A percentile compares a stretch with the other conserved stretches of the same genome.
phyloP scores from a whole-genome alignment of 2,329 filamentous ascomycete genomes.

The Trichoderma guizhouense region DNA sequence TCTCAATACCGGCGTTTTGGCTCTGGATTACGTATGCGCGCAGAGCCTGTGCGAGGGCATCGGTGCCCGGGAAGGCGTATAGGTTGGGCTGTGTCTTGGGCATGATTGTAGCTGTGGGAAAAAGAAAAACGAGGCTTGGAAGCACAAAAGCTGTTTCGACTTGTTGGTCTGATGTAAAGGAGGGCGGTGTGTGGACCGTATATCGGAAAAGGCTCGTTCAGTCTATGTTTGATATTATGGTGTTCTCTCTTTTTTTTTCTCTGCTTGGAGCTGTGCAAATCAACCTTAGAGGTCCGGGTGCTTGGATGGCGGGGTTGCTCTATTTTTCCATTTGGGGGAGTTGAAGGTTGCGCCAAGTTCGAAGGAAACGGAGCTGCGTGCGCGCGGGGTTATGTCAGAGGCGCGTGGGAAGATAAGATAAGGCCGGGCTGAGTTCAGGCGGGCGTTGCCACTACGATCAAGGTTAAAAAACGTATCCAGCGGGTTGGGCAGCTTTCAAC shows the following conservation, averaged over 20 bases:
- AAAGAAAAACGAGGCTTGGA: background rate
- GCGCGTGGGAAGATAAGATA: conserved; percentile 17
- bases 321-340: conserved; percentile 15
- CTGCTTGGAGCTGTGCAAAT: background rate
- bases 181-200: background rate
- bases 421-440: background rate
- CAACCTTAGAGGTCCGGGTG: background rate
- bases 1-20: conserved; percentile 74
- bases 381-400: conserved; percentile 18
- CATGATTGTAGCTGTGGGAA: conserved; percentile 38
- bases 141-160: too few species aligned
- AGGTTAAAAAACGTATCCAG: background rate
- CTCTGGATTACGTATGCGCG: conserved; percentile 77
- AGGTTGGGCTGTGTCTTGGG: conserved; percentile 63
- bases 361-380: background rate
- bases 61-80: conserved; percentile 71
- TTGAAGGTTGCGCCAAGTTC: background rate
- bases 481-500: background rate
- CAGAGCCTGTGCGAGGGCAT: conserved; percentile 71
- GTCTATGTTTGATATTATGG: background rate
- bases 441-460: conserved; percentile 9
- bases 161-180: background rate
- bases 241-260: background rate
- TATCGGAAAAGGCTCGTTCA: background rate
- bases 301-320: conserved; percentile 19